These are phyloP conservation scores for Ogataea glucozyma DNA, from an alignment of 805 yeast species.

Conservation along the genomic window DNA sequence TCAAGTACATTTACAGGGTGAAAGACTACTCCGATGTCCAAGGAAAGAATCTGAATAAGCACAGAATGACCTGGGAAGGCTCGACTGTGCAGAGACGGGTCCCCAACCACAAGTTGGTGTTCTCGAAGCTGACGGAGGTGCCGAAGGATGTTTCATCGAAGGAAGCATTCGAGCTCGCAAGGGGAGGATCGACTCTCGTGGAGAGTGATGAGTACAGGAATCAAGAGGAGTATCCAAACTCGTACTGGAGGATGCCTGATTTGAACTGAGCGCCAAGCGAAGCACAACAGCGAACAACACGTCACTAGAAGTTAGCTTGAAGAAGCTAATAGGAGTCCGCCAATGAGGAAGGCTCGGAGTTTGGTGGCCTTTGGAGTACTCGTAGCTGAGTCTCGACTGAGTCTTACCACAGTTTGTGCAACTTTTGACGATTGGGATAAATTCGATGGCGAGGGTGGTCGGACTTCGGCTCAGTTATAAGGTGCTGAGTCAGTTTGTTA, in stretches of 20 bases:
- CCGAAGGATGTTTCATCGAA: conserved; percentile 15
- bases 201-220: conserved; percentile 2
- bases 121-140: conserved; percentile 26
- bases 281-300: neutral
- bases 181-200: conserved; percentile 11
- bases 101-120: conserved; percentile 23
- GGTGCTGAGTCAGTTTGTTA: no score
- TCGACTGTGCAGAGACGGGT: conserved; percentile 13
- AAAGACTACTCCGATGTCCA: conserved; percentile 17
- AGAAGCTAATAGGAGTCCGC: no score
- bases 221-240: conserved; percentile 29
- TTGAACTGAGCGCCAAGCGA: conserved; percentile 1
- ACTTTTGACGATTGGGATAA: no score
- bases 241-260: conserved; percentile 28
- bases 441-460: no score
- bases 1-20: conserved; percentile 30
- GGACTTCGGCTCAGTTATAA: no score
- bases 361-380: no score
- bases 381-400: no score
- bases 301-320: no score
- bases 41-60: conserved; percentile 20
- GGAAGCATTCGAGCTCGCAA: conserved; percentile 18
- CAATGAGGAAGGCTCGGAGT: no score
- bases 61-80: conserved; percentile 16
- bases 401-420: no score